Evolutionary conservation across 495 filamentous ascomycete genomes (phyloP), one percentile per base, ranked within the genome.

Genomic region (Penicillium fimorum): DNA sequence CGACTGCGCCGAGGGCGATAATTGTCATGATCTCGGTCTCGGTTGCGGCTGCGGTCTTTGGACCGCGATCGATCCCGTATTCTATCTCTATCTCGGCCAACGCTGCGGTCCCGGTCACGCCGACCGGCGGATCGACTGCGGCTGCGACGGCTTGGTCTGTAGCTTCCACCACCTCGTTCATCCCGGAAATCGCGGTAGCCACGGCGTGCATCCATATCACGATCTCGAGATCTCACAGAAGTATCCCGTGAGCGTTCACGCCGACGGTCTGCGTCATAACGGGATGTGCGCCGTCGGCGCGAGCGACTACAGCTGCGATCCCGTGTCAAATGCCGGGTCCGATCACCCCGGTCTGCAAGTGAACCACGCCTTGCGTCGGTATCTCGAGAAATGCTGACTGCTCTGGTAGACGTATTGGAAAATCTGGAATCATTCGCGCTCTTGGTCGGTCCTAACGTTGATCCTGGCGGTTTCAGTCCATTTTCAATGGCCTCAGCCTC

Each of bases 401-500:
- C 55, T 56, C 70, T 63, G 5, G 69, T 70, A 25, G 64, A 66
- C 13, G 64, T 55, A 35, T 60, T 65, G 12, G 67, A 65, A 48
- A 63, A 57, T 63, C 68, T 67, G 18, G 67, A 61, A 55, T 76
- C 73, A 17, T 53, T 58, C 17, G 47, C 32, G 53, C 49, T 59
- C 49, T 72, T 73, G 8, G 66, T 41, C 30, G 57, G 60, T 9
- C 25, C 52, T 15, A 53, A 13, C 7, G 61, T 54, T n/a, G 68
- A 61, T 10, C 63, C 22, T 17, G 66, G 53, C 47, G 65, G 68
- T 41, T 76, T 78, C 32, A 77, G 65, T 12, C 74, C 75, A 47
- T 74, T 76, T 49, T 79, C 76, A 45, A 76, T 75, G 10, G 73
- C 76, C 55, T 79, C 76, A 5, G 76, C 76, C 62, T 77, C 70